Evolutionary conservation across 345 rosid species (phyloP), one percentile per base, ranked within the genome.

Genomic region (Arabis hirsuta): DNA sequence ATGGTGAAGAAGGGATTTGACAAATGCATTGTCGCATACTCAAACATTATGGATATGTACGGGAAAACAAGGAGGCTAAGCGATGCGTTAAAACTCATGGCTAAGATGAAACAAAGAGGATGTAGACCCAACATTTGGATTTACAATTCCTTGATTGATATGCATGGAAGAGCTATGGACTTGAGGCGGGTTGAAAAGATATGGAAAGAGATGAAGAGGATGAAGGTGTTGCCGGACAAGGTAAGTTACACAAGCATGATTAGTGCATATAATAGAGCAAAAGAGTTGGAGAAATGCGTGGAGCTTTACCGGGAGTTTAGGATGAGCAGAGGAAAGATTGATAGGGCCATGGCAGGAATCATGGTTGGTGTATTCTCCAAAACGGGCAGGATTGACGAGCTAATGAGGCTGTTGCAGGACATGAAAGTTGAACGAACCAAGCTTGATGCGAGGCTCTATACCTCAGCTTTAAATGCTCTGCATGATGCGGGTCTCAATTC

Each of bases 351-450:
- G 89, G 96, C 87, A 0, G 96, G 96, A 27, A 85, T 89, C 55
- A 90, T 90, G 96, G 90, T 90, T 2, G 87, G 96, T 6, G 90
- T 92, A 22, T 87, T 88, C 82, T 88, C 96, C 2, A 92, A 92
- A 79, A 80, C 82, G 7, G 82, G 89, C 16, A 76, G 80, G 73
- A 62, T 90, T 2, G 87, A 87, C 34, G 93, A 88, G 82, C 71
- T 92, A 67, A 59, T 90, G 80, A 87, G 81, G 83, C 86, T 92
- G 65, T 61, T 92, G 76, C 80, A 76, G 62, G 96, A 90, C 72
- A 87, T 90, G 84, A 87, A 78, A 67, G 62, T 69, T 6, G 88
- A 86, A 69, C 86, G 91, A 31, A 86, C 87, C 2, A 56, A 39
- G 55, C 72, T 90, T 2, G 96, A 92, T 74, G 81, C 69, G 12